Percentiles rank a stretch among this genome's conserved stretches.
Conservation (phyloP, 2,329 filamentous ascomycete genomes). For the Xylaria sp. region DNA sequence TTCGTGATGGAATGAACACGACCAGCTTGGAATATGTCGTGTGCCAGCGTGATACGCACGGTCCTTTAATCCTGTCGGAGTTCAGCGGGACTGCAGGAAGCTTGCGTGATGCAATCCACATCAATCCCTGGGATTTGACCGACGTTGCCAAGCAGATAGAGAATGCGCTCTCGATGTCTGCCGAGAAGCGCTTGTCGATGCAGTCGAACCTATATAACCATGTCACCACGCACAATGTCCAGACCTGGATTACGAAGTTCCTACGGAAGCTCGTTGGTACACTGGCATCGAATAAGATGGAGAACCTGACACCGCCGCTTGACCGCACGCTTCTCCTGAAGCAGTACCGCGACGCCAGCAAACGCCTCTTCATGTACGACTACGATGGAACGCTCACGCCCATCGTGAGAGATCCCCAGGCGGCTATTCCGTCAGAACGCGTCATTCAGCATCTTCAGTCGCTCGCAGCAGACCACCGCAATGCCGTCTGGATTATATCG, state of each 20-base stretch:
- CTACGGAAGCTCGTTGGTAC: conserved; percentile 79
- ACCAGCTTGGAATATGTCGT: conserved; percentile 94
- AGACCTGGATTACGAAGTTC: conserved; percentile 82
- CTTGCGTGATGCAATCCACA: conserved; percentile 84
- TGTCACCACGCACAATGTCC: conserved; percentile 83
- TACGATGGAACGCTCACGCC: conserved; percentile 97
- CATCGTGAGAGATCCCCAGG: conserved; percentile 88
- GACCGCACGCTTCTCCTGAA: conserved; percentile 73
- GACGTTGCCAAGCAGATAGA: conserved; percentile 85
- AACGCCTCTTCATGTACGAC: conserved; percentile 96
- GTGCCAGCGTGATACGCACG: conserved; percentile 83
- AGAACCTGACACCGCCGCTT: conserved; percentile 77
- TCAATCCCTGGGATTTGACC: conserved; percentile 92
- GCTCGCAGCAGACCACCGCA: conserved; percentile 77
- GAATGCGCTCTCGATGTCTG: conserved; percentile 75
- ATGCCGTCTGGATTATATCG: conserved; percentile 97
- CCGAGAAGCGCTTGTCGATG: conserved; percentile 66
- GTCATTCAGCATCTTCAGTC: conserved; percentile 79
- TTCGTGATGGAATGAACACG: conserved; percentile 97
- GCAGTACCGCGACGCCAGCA: conserved; percentile 73
- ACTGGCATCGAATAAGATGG: conserved; percentile 74
- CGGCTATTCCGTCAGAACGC: conserved; percentile 83
- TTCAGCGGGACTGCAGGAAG: conserved; percentile 93
- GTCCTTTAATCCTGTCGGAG: conserved; percentile 90
- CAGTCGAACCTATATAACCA: conserved; percentile 79